Evolutionary conservation across 371 early-diverging fungal genomes (phyloP), one percentile per base, ranked within the genome.

Genomic region (Mortierella sp.): DNA sequence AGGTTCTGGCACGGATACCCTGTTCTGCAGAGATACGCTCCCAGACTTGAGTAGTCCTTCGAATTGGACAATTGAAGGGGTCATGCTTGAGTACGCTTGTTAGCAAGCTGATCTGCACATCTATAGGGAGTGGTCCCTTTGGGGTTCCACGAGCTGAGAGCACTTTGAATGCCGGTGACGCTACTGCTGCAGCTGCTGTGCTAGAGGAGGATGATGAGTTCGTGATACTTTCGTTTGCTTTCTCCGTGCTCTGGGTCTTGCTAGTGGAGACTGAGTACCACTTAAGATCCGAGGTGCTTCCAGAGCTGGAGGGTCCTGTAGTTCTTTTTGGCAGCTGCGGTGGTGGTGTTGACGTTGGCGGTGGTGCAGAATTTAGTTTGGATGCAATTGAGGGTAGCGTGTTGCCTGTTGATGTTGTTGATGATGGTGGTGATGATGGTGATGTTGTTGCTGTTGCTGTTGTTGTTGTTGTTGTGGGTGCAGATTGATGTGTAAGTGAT

Each of bases 31-130:
- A 52, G 37, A 81, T 81, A 26, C 54, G 62, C 43, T 81, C 76
- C 83, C 83, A 81, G 1, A 76, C 83, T 47, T 81, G 83, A 8
- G 73, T 81, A 26, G 83, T 81, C 26, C 66, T 45, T 20, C 83
- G 76, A 55, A 81, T 81, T 0, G 83, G 73, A 37, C 83, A 81
- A 35, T 81, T 81, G 68, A 81, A 81, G 0, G 83, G 83, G n/a
- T 81, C 83, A 37, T 81, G 83, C 35, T 73, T 62, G 14, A 81
- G 64, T 3, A 81, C 83, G 12, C 70, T 76, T 16, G 55, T 51
- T 20, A 81, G 61, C 14, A 81, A 62, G 5, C 43, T 69, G 40
- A 81, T 72, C 58, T 81, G 76, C 10, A 72, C 55, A 26, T 81
- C 73, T 20, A 81, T 81, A 0, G 83, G 70, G 3, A 81, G 58